Evolutionary conservation across 169 alveolate species (phyloP), one percentile per base, ranked within the genome.

Genomic region (Cryptosporidium ryanae): DNA sequence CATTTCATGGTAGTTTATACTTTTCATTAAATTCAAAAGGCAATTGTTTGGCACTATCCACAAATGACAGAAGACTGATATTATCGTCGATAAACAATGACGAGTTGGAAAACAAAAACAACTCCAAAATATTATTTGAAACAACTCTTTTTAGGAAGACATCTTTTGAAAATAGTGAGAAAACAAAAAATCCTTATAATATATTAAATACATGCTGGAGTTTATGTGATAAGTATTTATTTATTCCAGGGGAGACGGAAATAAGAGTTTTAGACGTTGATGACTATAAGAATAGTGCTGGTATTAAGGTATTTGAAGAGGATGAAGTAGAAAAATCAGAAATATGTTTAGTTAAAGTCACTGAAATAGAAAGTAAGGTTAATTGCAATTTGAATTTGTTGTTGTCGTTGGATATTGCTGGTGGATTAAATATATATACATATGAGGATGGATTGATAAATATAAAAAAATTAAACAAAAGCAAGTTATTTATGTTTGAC

Each of bases 201-300:
- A 23, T 49, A 21, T 43, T 59, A 23, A 55, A 44, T 13, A 38
- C 63, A 15, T 46, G 46, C 12, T 76, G 87, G 87, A 76, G 87
- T 29, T 38, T 10, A 32, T 59, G 59, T 76, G 76, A 70, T 13
- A 38, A 61, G 10, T 76, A 43, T 32, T 55, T 76, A 59, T 76
- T 27, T 76, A 17, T 76, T 10, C 87, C 87, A 32, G 87, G 87
- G 12, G 87, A 76, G 1, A 15, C 55, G 2, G 71, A 76, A 23
- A 59, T 76, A 13, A 31, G 87, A 32, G 64, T 76, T 32, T 32
- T 76, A 15, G 1, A 49, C 2, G 6, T 55, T 17, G 63, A 61
- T 18, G 64, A 61, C 15, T n/a, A 21, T 15, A 48, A 38, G 44
- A 38, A 38, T 38, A 38, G 8, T 10, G 3, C 3, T 38, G 46